phyloP scores from a whole-genome alignment of 192 early-diverging fungal species.

The Coemansia sp. region DNA sequence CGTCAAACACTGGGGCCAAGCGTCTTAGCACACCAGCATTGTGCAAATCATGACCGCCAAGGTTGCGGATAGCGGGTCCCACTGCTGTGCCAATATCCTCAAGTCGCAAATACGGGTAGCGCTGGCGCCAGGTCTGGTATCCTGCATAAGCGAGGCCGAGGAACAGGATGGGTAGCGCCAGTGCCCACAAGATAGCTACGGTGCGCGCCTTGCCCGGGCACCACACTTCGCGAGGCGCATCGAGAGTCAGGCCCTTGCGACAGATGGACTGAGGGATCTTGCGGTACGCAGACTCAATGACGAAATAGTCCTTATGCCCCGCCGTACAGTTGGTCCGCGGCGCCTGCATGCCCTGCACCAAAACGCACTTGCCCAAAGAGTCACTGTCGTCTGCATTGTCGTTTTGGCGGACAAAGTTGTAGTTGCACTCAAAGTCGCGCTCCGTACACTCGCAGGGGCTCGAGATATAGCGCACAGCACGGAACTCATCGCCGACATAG shows the following conservation, averaged over 20 bases:
- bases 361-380: slow-evolving; percentile 60
- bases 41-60: not conserved
- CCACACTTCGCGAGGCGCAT: slow-evolving; percentile 60
- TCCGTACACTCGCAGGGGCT: slow-evolving; percentile 75
- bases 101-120: slow-evolving; percentile 49
- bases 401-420: slow-evolving; percentile 75
- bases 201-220: slow-evolving; percentile 65
- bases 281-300: slow-evolving; percentile 83
- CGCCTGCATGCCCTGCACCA: slow-evolving; percentile 63
- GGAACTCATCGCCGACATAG: slow-evolving; percentile 73
- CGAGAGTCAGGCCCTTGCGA: slow-evolving; percentile 67
- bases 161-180: slow-evolving; percentile 38
- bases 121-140: slow-evolving; percentile 41
- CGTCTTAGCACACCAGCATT: slow-evolving; percentile 31
- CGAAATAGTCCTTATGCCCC: slow-evolving; percentile 61
- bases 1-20: slow-evolving; percentile 45
- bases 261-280: slow-evolving; percentile 89
- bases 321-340: slow-evolving; percentile 61
- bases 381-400: slow-evolving; percentile 10
- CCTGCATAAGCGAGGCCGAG: slow-evolving; percentile 40
- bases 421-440: slow-evolving; percentile 90
- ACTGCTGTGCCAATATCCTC: slow-evolving; percentile 43
- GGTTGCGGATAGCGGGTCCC: slow-evolving; percentile 25
- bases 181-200: slow-evolving; percentile 44
- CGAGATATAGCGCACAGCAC: slow-evolving; percentile 58